These are phyloP conservation scores for Sclerotinia spermophila DNA, from an alignment of 2,329 filamentous ascomycete genomes.

Conservation along the genomic window DNA sequence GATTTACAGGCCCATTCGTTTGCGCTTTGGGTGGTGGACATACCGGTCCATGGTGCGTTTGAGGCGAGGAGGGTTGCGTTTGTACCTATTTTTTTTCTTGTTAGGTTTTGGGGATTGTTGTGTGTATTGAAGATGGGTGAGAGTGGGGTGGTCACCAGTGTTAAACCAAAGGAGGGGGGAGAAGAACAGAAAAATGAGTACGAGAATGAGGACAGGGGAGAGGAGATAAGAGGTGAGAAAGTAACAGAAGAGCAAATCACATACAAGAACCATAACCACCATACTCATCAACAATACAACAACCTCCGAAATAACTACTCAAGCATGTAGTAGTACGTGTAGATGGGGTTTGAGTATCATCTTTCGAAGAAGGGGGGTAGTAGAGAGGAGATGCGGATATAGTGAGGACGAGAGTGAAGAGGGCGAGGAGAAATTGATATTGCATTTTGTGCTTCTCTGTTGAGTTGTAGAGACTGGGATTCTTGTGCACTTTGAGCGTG, in stretches of 20 bases:
- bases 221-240: background rate
- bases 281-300: background rate
- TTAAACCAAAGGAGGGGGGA: no score
- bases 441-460: background rate
- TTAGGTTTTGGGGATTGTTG: background rate
- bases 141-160: no score
- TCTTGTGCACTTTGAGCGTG: background rate
- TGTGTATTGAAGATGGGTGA: background rate
- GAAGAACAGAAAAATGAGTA: no score
- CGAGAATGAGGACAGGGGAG: fast-evolving
- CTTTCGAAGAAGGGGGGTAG: background rate
- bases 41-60: conserved; percentile 2
- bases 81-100: background rate
- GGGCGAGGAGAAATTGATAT: background rate
- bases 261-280: conserved; percentile 3
- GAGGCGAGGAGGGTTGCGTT: conserved; percentile 5
- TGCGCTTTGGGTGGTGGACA: background rate
- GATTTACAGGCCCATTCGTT: conserved; percentile 10
- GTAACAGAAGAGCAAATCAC: background rate
- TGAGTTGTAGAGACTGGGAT: background rate
- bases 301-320: conserved; percentile 17
- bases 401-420: background rate
- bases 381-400: background rate
- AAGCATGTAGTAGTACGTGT: conserved; percentile 15
- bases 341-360: background rate